A percentile compares a stretch with the other conserved stretches of the same genome.
Conservation (phyloP, 306 rosid species). For the Cercis canadensis region DNA sequence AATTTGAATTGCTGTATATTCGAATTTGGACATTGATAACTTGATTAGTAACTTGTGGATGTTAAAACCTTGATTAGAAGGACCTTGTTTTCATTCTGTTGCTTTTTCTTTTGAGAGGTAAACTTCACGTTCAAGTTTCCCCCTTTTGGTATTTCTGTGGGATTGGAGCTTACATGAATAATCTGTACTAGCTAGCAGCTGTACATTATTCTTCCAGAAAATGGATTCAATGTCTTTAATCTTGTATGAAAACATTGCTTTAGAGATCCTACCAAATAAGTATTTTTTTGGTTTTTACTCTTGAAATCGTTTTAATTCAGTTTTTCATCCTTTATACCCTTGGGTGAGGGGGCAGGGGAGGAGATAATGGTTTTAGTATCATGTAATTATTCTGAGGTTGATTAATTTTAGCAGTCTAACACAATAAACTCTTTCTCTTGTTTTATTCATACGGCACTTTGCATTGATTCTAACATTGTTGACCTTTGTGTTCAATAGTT, state of each 20-base stretch:
- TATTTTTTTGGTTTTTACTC: too few relatives aligned
- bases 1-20: conserved; percentile 16
- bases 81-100: not conserved
- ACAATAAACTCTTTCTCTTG: too few relatives aligned
- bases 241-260: conserved; percentile 10
- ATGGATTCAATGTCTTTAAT: conserved; percentile 12
- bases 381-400: too few relatives aligned
- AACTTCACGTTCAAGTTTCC: too few relatives aligned
- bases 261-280: conserved; percentile 8
- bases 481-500: conserved; percentile 53
- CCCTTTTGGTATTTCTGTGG: not conserved
- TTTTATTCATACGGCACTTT: conserved; percentile 14
- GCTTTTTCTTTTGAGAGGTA: not conserved
- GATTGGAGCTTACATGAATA: conserved; percentile 1
- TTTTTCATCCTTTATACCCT: too few relatives aligned
- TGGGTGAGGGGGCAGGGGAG: too few relatives aligned
- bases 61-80: conserved; percentile 4
- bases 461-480: conserved; percentile 40
- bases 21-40: conserved; percentile 15
- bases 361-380: too few relatives aligned
- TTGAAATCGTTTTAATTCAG: too few relatives aligned
- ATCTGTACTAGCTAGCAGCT: too few relatives aligned
- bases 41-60: not conserved
- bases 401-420: too few relatives aligned
- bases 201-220: conserved; percentile 6